phyloP scores from a whole-genome alignment of 2,329 filamentous ascomycete species.

The Purpureocillium takamizusanense region DNA sequence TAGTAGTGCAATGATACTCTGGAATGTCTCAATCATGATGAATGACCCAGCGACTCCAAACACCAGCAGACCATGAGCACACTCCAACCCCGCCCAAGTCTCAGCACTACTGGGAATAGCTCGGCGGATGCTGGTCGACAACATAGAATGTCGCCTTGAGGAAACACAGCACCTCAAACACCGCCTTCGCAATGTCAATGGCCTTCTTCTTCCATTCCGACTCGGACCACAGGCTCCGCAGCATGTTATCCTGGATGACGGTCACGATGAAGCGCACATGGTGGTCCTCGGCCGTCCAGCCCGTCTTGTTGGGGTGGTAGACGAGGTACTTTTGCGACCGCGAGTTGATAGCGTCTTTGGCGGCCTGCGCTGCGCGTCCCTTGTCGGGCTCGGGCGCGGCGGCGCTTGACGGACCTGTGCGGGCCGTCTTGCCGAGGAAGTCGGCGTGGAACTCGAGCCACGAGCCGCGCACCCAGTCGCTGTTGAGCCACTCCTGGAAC shows the following conservation, averaged over 20 bases:
- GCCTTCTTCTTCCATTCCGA: conserved; percentile 17
- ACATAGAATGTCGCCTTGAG: conserved; percentile 14
- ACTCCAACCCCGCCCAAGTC: too few species aligned
- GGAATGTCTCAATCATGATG: too few species aligned
- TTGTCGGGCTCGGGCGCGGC: conserved; percentile 21
- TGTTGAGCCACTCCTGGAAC: conserved; percentile 26
- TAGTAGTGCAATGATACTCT: too few species aligned
- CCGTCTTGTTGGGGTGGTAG: conserved; percentile 26
- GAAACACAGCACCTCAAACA: conserved; percentile 27
- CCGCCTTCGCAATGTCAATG: conserved; percentile 22
- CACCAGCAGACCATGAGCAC: too few species aligned
- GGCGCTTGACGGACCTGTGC: neutral
- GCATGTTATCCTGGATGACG: conserved; percentile 23
- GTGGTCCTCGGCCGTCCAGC: conserved; percentile 27
- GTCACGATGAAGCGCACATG: conserved; percentile 27
- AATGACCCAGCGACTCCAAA: too few species aligned
- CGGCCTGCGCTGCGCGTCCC: conserved; percentile 16
- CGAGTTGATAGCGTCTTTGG: conserved; percentile 20
- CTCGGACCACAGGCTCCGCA: conserved; percentile 20
- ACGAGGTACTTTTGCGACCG: conserved; percentile 19
- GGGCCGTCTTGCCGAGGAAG: conserved; percentile 13
- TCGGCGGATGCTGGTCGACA: conserved; percentile 15
- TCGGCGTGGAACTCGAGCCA: conserved; percentile 28
- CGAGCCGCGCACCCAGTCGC: conserved; percentile 20
- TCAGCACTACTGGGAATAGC: conserved; percentile 14